Evolutionary conservation across 75 land plant species (phyloP), one percentile per base, ranked within the genome.

Genomic region (Picea sitchensis): DNA sequence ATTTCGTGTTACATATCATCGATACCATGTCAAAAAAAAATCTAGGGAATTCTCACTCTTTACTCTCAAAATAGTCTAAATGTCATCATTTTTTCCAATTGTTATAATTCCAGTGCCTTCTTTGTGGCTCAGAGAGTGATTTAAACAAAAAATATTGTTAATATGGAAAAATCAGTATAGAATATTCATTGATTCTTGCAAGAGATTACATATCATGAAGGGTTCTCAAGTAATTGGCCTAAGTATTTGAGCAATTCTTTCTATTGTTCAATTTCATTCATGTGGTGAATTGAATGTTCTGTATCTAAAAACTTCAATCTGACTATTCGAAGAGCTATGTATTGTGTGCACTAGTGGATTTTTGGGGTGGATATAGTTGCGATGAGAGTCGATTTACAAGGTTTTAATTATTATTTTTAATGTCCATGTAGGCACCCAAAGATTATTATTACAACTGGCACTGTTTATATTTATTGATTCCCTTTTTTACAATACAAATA

Each of bases 191-290:
- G 84, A 82, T 18, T 77, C 91, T 7, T 89, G 91, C 78, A 89
- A 83, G 78, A 83, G 93, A 75, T 68, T 92, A 54, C 82, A 91
- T 63, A 92, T 92, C 77, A 90, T 92, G 93, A 92, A 89, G 77
- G 90, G 91, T 34, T 87, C 91, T 8, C 90, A 90, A 58, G 93
- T 91, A 38, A 92, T 86, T 83, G 93, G 90, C 61, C 83, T 92
- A 61, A 90, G 93, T 92, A 87, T 20, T 44, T 26, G 26, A 26
- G 26, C 26, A 26, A 26, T 26, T n/a, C n/a, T n/a, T n/a, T n/a
- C n/a, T n/a, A n/a, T n/a, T n/a, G n/a, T n/a, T n/a, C n/a, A n/a
- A n/a, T 71, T 20, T 8, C 73, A 71, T 32, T 3, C 26, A 3
- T 54, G 18, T 6, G 15, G 65, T 26, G 5, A 12, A 76, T 17